Percentiles rank a stretch among this genome's conserved stretches.
Evolutionary conservation across 2,329 filamentous ascomycete genomes (phyloP).

Genomic region (Sarocladium strictum): DNA sequence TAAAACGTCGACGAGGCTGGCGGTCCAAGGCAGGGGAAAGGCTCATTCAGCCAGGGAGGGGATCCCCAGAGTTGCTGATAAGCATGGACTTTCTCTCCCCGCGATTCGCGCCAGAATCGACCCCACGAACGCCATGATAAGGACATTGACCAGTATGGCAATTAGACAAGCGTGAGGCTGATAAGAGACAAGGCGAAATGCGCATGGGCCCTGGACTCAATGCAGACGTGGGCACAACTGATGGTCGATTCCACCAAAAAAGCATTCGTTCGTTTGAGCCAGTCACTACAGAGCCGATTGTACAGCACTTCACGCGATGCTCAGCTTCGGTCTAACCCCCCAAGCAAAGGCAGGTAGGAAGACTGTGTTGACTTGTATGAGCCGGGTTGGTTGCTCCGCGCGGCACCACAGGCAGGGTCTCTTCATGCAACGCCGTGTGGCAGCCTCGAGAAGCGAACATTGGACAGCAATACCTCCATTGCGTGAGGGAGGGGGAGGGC

Average conservation of each 20-base stretch:
- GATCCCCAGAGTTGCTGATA: neutral
- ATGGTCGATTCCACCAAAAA: too few relatives aligned
- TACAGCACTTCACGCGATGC: neutral
- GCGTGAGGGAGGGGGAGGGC: neutral
- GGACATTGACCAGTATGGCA: neutral
- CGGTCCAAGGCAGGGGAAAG: neutral
- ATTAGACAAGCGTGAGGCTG: neutral
- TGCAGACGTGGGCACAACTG: neutral
- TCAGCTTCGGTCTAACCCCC: too few relatives aligned
- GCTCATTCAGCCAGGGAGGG: neutral
- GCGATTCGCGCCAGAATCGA: neutral
- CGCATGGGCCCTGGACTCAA: neutral
- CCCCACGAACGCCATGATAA: slow-evolving; percentile 4
- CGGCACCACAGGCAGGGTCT: neutral
- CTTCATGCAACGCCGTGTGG: neutral
- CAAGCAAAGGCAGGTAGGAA: too few relatives aligned
- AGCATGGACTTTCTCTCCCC: neutral
- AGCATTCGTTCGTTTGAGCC: too few relatives aligned
- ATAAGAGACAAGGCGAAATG: slow-evolving; percentile 1
- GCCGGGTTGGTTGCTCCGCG: neutral
- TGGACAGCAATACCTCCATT: neutral
- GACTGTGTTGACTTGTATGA: too few relatives aligned
- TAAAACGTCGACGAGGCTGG: too few relatives aligned
- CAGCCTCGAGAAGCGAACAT: neutral
- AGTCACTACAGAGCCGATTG: neutral